Evolutionary conservation across 1,139 yeast genomes (phyloP).

Genomic region (Saccharomyces pastorianus): DNA sequence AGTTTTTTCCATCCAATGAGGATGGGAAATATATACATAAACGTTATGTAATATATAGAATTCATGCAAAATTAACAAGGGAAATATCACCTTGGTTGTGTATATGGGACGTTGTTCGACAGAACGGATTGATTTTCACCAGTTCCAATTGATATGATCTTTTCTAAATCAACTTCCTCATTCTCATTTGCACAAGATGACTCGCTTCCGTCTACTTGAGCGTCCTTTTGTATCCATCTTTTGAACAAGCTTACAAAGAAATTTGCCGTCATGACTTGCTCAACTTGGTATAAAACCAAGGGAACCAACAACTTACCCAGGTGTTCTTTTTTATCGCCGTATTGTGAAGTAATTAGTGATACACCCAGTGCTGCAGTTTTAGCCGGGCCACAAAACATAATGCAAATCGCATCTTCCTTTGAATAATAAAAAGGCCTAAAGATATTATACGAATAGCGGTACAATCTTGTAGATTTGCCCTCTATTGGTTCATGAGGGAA

Average conservation of each 20-base stretch:
- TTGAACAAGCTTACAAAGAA: slow-evolving; percentile 56
- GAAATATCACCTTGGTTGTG: not conserved
- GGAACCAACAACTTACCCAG: slow-evolving; percentile 74
- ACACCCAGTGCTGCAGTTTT: slow-evolving; percentile 90
- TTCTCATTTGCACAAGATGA: not conserved
- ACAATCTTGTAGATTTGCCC: slow-evolving; percentile 36
- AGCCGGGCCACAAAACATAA: slow-evolving; percentile 86
- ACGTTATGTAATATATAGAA: not conserved
- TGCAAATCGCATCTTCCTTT: slow-evolving; percentile 63
- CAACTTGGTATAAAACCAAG: slow-evolving; percentile 74
- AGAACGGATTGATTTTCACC: not conserved
- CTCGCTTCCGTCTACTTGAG: not conserved
- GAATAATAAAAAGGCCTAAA: slow-evolving; percentile 64
- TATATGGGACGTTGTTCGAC: not conserved
- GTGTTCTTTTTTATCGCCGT: slow-evolving; percentile 52
- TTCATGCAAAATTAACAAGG: not conserved
- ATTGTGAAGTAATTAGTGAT: slow-evolving; percentile 70
- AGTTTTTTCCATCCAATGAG: not conserved
- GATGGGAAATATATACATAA: not conserved
- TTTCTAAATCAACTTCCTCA: not conserved
- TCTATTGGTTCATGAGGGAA: slow-evolving; percentile 41
- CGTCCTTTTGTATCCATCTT: slow-evolving; percentile 40
- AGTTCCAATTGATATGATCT: not conserved
- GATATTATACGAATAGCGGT: slow-evolving; percentile 35
- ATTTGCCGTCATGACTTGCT: slow-evolving; percentile 75